These are phyloP conservation scores for Saccharum hybrid DNA, from an alignment of 202 grass and related monocot genomes.

Conservation along the genomic window DNA sequence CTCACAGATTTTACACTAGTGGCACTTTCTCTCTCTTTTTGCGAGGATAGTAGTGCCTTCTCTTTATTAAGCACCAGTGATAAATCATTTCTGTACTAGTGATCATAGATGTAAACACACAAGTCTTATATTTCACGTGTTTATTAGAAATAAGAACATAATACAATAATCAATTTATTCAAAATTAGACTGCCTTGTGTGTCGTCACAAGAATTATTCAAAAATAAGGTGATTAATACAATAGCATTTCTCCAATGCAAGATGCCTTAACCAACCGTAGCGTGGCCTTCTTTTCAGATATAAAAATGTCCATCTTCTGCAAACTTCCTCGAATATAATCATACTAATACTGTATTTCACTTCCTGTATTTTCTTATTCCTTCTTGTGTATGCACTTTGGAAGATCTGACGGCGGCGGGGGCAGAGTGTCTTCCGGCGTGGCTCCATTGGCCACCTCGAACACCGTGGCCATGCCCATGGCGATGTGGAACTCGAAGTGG, in stretches of 20 bases:
- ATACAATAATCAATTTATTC: not conserved
- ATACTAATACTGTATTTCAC: not conserved
- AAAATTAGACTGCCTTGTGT: not conserved
- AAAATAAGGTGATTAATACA: not conserved
- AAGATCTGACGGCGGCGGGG: not conserved
- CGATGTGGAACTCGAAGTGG: slow-evolving; percentile 49
- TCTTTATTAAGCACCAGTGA: too few species aligned
- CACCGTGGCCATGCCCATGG: not conserved
- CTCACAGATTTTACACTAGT: too few species aligned
- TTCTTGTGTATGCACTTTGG: not conserved
- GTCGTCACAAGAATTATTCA: not conserved
- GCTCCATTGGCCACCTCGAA: not conserved
- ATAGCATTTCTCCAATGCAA: not conserved
- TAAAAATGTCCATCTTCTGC: not conserved
- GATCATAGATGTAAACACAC: too few species aligned
- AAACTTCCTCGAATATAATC: not conserved
- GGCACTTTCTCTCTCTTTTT: too few species aligned
- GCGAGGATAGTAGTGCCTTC: too few species aligned
- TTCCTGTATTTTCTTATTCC: not conserved
- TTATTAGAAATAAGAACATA: too few species aligned
- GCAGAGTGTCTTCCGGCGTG: not conserved
- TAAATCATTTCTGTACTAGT: too few species aligned
- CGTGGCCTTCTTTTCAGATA: not conserved
- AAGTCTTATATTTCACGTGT: too few species aligned
- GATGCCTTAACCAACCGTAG: not conserved